Base-by-base conservation (phyloP, 164 flowering plant genomes). In the Aristolochia contorta region DNA sequence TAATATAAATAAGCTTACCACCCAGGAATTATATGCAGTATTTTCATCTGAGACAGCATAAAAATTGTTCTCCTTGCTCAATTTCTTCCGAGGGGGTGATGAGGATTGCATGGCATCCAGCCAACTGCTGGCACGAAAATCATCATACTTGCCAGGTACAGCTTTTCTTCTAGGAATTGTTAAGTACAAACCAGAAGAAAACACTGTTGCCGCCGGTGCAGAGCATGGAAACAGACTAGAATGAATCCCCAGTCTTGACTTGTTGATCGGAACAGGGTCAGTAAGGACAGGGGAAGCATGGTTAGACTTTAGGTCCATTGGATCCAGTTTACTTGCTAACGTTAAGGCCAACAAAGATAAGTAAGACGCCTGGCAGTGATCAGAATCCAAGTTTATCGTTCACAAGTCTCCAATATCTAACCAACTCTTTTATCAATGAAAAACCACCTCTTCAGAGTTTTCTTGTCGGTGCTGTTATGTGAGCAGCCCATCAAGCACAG, bases 51-150 rank as follows among this genome's bases (percentile, higher is more conserved):
- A 63, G 4, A 71, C 59, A 67, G 56, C 56, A 49, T 77, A 87
- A 22, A 65, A 50, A 50, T 62, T 76, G 21, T 65, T 33, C 53
- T 81, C 87, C 72, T 78, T 87, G 56, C 65, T 60, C 18, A 74
- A 58, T 72, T 65, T 84, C 66, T 67, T 80, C 58, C 75, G 86
- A 54, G 96, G 84, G 66, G 99, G 99, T n/a, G 99, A 94, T 18
- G 97, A 94, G 27, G 91, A 69, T 74, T 81, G 81, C 99, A 94
- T 94, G 51, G 96, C 85, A 78, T 91, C 99, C 66, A 94, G 73
- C 95, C 89, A 86, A 63, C 78, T 30, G 59, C 64, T 75, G 19
- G 81, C 70, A 30, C 81, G 83, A 41, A 88, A 82, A 79, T 90
- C 94, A 66, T 93, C 97, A 33, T 80, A 81, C 13, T 77, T 71